phyloP scores from a whole-genome alignment of 495 filamentous ascomycete genomes.

The Xylaria acuta region DNA sequence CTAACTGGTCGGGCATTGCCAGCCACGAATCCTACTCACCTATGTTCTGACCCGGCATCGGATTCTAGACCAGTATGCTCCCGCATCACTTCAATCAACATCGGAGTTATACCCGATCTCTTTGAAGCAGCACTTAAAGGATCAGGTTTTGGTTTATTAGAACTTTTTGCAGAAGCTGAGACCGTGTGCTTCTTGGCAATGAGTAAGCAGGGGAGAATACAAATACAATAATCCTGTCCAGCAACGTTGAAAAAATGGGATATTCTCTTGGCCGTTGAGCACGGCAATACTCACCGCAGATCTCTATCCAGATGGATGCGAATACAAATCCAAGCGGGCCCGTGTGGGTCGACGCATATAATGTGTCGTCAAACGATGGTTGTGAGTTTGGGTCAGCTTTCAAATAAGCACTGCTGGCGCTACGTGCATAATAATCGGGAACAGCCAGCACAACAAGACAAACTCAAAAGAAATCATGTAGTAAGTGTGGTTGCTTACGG shows the following conservation, averaged over 20 bases:
- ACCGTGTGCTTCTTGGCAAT: constrained; percentile 11
- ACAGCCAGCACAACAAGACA: background rate
- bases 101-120: background rate
- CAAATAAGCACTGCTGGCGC: background rate
- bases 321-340: background rate
- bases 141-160: background rate
- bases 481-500: too few relatives aligned
- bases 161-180: background rate
- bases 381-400: background rate
- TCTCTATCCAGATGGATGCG: background rate
- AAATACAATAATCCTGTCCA: background rate
- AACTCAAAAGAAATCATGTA: background rate
- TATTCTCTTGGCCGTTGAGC: background rate
- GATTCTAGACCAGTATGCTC: background rate
- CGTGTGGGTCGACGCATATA: background rate
- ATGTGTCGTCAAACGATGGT: background rate
- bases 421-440: background rate
- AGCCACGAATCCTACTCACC: background rate
- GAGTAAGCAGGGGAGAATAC: constrained; percentile 1
- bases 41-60: background rate
- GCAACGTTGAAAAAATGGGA: background rate
- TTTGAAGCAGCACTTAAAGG: background rate
- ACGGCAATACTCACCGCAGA: constrained; percentile 7
- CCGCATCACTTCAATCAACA: background rate
- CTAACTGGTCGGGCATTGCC: too few relatives aligned